Evolutionary conservation across 2,329 filamentous ascomycete species (phyloP).

Genomic region (Beauveria bassiana): DNA sequence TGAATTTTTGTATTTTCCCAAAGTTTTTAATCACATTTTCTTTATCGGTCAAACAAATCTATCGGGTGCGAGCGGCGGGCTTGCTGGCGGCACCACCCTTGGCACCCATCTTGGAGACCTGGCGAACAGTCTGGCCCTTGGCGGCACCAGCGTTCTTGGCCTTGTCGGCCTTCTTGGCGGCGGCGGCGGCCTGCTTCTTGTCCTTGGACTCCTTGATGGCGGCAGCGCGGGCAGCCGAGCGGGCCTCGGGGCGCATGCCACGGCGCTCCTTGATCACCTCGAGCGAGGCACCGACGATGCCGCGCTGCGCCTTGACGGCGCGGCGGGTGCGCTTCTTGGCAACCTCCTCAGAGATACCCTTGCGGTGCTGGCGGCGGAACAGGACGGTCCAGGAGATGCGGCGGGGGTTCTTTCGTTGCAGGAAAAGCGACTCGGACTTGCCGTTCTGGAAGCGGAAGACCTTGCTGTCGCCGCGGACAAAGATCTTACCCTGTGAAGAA

Average conservation of each 20-base stretch:
- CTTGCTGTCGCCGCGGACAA: conserved; percentile 99
- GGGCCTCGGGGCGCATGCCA: conserved; percentile 87
- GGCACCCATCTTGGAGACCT: conserved; percentile 93
- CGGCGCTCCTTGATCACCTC: conserved; percentile 99
- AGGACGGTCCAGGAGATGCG: conserved; percentile 98
- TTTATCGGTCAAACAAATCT: conserved; percentile 16
- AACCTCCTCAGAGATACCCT: conserved; percentile 99
- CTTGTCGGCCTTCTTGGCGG: conserved; percentile 98
- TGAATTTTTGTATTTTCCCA: conserved; percentile 1
- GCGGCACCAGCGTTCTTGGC: conserved; percentile 75
- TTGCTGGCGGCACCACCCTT: conserved; percentile 77
- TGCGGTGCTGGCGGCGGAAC: conserved; percentile 98
- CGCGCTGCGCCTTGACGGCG: conserved; percentile 97
- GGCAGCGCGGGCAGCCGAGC: conserved; percentile 76
- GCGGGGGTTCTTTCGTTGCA: conserved; percentile 99
- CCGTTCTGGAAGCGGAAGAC: conserved; percentile 99
- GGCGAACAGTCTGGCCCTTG: conserved; percentile 71
- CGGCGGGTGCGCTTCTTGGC: conserved; percentile 99
- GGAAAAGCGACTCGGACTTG: conserved; percentile 99
- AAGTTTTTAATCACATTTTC: conserved; percentile 6
- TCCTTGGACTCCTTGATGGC: conserved; percentile 98
- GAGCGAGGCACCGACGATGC: conserved; percentile 97
- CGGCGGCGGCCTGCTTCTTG: conserved; percentile 84
- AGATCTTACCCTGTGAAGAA: conserved; percentile 83
- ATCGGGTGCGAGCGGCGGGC: conserved; percentile 80